Conservation (phyloP, 805 yeast genomes). For the Saccharomycopsis sp. region DNA sequence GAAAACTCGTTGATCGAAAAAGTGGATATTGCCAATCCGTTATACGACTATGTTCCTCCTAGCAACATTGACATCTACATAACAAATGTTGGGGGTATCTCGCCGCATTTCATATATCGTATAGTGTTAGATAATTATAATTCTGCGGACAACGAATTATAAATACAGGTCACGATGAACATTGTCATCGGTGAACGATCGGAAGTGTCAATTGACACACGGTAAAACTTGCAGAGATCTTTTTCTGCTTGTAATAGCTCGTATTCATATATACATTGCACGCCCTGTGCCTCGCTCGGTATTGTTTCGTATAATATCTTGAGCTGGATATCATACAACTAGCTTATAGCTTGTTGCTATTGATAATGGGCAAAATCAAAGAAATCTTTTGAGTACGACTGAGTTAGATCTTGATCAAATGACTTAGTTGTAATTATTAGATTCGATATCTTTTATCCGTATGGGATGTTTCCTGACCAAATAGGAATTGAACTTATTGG, state of each 20-base stretch:
- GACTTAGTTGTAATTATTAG: constrained; percentile 36
- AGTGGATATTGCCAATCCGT: constrained; percentile 79
- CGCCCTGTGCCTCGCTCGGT: constrained; percentile 67
- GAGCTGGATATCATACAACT: constrained; percentile 48
- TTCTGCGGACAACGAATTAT: constrained; percentile 50
- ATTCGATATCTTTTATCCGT: constrained; percentile 27
- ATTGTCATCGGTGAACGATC: background rate
- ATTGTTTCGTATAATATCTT: constrained; percentile 35
- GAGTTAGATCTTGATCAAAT: constrained; percentile 28
- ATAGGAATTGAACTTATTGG: too few species aligned
- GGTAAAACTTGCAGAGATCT: background rate
- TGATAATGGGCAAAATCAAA: constrained; percentile 43
- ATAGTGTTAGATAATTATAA: constrained; percentile 91
- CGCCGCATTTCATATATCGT: constrained; percentile 93
- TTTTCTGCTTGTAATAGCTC: background rate
- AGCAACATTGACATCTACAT: constrained; percentile 90
- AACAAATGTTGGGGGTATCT: constrained; percentile 92
- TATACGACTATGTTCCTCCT: constrained; percentile 87
- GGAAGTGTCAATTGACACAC: background rate
- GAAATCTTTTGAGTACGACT: constrained; percentile 55
- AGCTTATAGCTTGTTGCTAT: constrained; percentile 8
- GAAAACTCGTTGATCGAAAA: constrained; percentile 63
- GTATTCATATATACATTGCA: background rate
- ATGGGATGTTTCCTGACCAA: too few species aligned
- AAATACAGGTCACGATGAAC: background rate